These are phyloP conservation scores for Inga laurina DNA, from an alignment of 306 rosid species.

Conservation along the genomic window DNA sequence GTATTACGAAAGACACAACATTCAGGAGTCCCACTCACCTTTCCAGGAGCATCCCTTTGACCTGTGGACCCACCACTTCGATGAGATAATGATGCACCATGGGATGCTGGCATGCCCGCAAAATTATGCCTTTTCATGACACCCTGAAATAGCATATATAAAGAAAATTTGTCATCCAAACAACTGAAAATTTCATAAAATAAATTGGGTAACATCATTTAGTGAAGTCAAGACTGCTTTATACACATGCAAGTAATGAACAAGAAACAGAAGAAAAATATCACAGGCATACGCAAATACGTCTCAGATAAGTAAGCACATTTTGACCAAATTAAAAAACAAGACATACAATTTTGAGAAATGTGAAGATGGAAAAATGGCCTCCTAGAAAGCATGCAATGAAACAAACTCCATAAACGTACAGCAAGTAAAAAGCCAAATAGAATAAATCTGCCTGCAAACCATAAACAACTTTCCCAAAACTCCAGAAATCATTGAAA, in stretches of 20 bases:
- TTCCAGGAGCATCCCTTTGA: conserved; percentile 72
- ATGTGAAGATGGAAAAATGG: background rate
- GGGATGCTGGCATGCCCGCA: conserved; percentile 73
- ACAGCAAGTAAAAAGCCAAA: background rate
- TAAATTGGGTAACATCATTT: background rate
- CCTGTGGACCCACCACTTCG: conserved; percentile 78
- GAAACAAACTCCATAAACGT: background rate
- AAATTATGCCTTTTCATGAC: conserved; percentile 58
- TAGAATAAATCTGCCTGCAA: background rate
- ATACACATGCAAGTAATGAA: conserved; percentile 4
- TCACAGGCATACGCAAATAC: background rate
- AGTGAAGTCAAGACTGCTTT: background rate
- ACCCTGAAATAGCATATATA: conserved; percentile 56
- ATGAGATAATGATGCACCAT: conserved; percentile 72
- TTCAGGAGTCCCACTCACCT: conserved; percentile 45
- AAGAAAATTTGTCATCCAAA: conserved; percentile 12
- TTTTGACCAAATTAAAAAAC: background rate
- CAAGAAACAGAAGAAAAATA: conserved; percentile 12
- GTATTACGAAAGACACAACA: background rate
- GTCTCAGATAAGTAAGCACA: background rate
- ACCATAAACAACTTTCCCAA: background rate
- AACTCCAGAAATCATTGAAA: conserved; percentile 1
- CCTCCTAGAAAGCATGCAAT: conserved; percentile 17
- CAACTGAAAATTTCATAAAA: background rate
- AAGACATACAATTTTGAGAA: conserved; percentile 3